These are phyloP conservation scores for Protomyces inundatus DNA, from an alignment of 1,139 yeast species.

Conservation along the genomic window DNA sequence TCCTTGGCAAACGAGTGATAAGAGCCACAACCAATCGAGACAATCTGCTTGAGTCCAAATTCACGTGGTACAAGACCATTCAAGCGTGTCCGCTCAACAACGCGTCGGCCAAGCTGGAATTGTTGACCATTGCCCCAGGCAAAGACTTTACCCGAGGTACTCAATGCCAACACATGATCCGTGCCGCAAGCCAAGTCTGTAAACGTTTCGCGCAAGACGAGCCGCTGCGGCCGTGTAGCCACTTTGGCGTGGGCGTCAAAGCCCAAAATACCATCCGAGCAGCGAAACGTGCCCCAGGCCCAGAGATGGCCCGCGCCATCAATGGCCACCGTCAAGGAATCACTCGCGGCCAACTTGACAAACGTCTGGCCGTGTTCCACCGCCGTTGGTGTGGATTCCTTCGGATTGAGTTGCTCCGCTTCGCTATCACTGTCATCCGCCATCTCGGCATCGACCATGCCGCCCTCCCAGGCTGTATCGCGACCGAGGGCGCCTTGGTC, in stretches of 20 bases:
- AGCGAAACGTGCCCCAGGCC: constrained; percentile 94
- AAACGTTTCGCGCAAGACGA: constrained; percentile 59
- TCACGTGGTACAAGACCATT: constrained; percentile 70
- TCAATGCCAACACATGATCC: constrained; percentile 82
- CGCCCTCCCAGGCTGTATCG: constrained; percentile 60
- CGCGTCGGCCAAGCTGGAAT: constrained; percentile 79
- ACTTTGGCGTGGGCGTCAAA: constrained; percentile 60
- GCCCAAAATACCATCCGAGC: constrained; percentile 86
- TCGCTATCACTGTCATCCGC: constrained; percentile 65
- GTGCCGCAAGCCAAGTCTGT: constrained; percentile 90
- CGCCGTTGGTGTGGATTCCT: constrained; percentile 78
- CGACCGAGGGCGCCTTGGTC: constrained; percentile 93
- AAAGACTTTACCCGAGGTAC: constrained; percentile 75
- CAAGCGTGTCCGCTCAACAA: constrained; percentile 68
- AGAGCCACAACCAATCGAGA: constrained; percentile 84
- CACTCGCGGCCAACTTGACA: constrained; percentile 87
- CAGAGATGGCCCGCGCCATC: constrained; percentile 79
- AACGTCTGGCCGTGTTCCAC: constrained; percentile 61
- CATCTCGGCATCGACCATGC: constrained; percentile 50
- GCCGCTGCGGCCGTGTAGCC: constrained; percentile 63
- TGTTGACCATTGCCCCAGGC: constrained; percentile 99
- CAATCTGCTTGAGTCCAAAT: constrained; percentile 61
- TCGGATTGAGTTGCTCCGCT: constrained; percentile 78
- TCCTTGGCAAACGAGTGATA: constrained; percentile 93
- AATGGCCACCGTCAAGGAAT: constrained; percentile 76